Base-by-base conservation (phyloP, 768 basidiomycete species). In the Omphalotus guepiniiformis region DNA sequence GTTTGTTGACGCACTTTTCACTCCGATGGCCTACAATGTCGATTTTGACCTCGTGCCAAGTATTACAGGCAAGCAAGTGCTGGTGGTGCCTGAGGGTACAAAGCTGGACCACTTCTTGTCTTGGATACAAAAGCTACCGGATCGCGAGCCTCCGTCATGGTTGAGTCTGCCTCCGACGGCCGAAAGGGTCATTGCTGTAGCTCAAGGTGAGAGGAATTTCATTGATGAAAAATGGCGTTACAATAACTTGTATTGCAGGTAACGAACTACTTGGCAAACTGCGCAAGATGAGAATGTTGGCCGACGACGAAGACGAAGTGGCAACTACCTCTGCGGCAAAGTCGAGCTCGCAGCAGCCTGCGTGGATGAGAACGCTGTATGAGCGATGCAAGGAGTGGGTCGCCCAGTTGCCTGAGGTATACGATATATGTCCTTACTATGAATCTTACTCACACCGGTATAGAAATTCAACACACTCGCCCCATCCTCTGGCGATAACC, bases 71-170 rank as follows among this genome's bases (percentile, higher is more conserved):
- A 71, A 71, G 12, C 76, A 79, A 44, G 65, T 80, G 8, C 72
- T 95, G 15, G 67, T 70, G 32, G 82, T 83, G 6, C 95, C 94
- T 0, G 96, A 98, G 50, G 95, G 94, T 12, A 96, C 91, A 1
- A 90, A 91, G 67, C 71, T 97, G 48, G 85, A 90, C 38, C 88
- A 93, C 56, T 99, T 94, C 80, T 55, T 94, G 48, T 72, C 78
- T 12, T 99, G 95, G 96, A 89, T 92, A 6, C 81, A 86, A 58
- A 75, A 76, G 19, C 67, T 99, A 23, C 95, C 96, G 0, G 94
- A 96, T 57, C 82, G 88, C 27, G 93, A 96, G 61, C 93, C 93
- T 2, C 93, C 93, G 1, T 82, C 89, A 27, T 97, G 94, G 94
- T 74, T 98, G 39, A 89, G 90, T 59, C 76, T 99, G 15, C 94